Conservation (phyloP, 768 basidiomycete genomes). For the Pleurotus tuber-regium region DNA sequence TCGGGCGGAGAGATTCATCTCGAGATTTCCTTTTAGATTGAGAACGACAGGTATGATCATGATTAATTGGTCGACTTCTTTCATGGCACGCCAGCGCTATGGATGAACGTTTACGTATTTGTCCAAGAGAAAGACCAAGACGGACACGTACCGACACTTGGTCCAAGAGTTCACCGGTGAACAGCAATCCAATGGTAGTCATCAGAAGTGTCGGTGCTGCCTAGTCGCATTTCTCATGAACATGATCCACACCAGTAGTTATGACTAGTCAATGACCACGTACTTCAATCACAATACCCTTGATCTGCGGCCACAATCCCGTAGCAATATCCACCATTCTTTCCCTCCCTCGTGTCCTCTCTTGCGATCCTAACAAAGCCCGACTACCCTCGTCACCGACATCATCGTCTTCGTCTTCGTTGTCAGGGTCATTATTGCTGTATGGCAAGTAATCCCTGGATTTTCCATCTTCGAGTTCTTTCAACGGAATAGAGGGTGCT, state of each 20-base stretch:
- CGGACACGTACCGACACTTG: constrained; percentile 69
- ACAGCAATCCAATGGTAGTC: constrained; percentile 78
- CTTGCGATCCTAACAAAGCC: constrained; percentile 41
- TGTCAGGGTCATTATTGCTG: constrained; percentile 30
- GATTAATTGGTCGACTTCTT: constrained; percentile 88
- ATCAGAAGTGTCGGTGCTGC: constrained; percentile 85
- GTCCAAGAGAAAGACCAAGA: background rate
- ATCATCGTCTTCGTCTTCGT: constrained; percentile 30
- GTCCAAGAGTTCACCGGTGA: constrained; percentile 89
- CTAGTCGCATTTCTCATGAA: constrained; percentile 40
- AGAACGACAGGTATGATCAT: constrained; percentile 94
- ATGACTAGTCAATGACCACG: background rate
- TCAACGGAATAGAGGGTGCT: constrained; percentile 5
- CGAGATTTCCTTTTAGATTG: constrained; percentile 97
- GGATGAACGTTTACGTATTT: background rate
- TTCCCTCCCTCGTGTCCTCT: constrained; percentile 24
- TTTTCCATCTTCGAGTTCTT: constrained; percentile 9
- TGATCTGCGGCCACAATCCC: constrained; percentile 52
- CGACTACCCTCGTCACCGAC: constrained; percentile 35
- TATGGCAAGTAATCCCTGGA: background rate
- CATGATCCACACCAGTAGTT: background rate
- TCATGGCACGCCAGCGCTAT: constrained; percentile 88
- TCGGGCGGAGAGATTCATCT: constrained; percentile 97
- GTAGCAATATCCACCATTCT: constrained; percentile 3
- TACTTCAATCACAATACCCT: constrained; percentile 72